Conservation (phyloP, 495 filamentous ascomycete species). For the Tuber aestivum region DNA sequence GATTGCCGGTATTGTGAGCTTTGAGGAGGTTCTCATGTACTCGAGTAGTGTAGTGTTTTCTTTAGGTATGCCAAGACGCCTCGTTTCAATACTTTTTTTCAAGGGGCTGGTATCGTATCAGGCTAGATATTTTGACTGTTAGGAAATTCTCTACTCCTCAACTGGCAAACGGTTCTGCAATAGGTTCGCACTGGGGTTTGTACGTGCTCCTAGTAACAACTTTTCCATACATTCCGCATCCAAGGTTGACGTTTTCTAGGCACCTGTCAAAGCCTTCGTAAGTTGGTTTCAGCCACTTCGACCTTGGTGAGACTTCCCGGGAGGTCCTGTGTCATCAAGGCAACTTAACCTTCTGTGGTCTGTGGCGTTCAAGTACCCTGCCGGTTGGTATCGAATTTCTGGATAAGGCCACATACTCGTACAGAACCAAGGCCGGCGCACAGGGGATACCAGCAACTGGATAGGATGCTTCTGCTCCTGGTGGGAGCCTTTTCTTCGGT, state of each 20-base stretch:
- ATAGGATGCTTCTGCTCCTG: neutral
- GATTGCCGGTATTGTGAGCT: neutral
- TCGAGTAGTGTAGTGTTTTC: neutral
- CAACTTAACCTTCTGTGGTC: neutral
- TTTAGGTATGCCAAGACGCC: neutral
- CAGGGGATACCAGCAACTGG: too few relatives aligned
- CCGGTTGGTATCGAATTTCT: neutral
- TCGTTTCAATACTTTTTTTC: neutral
- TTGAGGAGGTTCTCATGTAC: neutral
- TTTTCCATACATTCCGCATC: neutral
- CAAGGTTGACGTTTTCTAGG: neutral
- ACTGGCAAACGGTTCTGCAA: neutral
- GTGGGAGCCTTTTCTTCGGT: neutral
- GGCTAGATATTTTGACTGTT: neutral
- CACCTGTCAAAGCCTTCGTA: neutral
- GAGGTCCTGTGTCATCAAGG: neutral
- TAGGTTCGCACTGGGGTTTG: neutral
- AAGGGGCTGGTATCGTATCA: too few relatives aligned
- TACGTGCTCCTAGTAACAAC: neutral
- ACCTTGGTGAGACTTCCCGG: neutral
- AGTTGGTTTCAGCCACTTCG: neutral
- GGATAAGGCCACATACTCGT: too few relatives aligned
- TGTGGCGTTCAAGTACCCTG: neutral
- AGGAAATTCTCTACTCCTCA: neutral
- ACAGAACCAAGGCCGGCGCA: too few relatives aligned